Conservation (phyloP, 2,329 filamentous ascomycete species). For the Onygenales sp. region DNA sequence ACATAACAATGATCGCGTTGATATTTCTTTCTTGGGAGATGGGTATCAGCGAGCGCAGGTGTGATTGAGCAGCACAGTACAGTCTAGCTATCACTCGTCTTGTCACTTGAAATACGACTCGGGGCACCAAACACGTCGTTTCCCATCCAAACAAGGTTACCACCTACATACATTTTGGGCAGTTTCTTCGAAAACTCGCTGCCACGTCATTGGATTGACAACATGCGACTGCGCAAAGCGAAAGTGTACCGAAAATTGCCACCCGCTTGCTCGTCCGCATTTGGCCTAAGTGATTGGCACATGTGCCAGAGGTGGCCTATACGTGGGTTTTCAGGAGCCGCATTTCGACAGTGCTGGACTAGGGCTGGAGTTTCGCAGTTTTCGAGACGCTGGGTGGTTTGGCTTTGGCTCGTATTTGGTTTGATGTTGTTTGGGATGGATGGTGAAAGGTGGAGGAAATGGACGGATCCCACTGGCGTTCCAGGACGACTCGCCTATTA, state of each 20-base stretch:
- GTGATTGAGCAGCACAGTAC: constrained; percentile 34
- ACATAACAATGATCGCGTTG: constrained; percentile 13
- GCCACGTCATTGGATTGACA: neutral
- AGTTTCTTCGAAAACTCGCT: neutral
- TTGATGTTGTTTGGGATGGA: neutral
- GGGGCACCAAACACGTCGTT: too few species aligned
- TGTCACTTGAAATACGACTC: neutral
- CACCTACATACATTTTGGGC: neutral
- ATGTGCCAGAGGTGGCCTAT: neutral
- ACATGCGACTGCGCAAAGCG: neutral
- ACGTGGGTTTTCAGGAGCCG: neutral
- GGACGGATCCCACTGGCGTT: neutral
- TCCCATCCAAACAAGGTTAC: neutral
- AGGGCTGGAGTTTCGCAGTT: too few species aligned
- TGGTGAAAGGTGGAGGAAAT: neutral
- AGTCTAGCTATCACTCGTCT: constrained; percentile 5
- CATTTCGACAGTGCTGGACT: neutral
- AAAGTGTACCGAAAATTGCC: neutral
- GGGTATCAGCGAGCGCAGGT: constrained; percentile 46
- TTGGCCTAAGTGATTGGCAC: neutral
- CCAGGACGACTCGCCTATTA: constrained; percentile 8
- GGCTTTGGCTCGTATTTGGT: neutral
- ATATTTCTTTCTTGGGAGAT: constrained; percentile 6
- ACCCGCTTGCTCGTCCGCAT: neutral
- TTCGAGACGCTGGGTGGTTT: neutral